phyloP scores from a whole-genome alignment of 495 filamentous ascomycete species.

The Aspergillus homomorphus region DNA sequence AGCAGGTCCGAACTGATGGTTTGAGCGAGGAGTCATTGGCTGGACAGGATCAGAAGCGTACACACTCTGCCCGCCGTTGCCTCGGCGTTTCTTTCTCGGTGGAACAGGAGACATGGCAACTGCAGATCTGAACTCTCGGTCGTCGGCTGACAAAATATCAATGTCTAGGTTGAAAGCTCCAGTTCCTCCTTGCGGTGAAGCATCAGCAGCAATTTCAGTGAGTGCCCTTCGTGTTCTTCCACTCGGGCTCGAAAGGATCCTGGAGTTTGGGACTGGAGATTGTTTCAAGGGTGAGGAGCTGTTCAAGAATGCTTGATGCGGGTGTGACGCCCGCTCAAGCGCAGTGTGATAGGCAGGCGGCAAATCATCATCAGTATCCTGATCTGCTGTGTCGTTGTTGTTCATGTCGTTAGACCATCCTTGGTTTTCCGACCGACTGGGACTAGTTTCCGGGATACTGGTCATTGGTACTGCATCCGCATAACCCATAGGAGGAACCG shows the following conservation, averaged over 20 bases:
- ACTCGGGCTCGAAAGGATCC: slow-evolving; percentile 41
- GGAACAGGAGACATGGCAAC: slow-evolving; percentile 36
- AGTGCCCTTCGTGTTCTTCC: slow-evolving; percentile 41
- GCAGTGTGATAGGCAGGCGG: slow-evolving; percentile 32
- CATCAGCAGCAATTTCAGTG: slow-evolving; percentile 46
- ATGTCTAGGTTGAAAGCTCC: slow-evolving; percentile 40
- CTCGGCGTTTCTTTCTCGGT: slow-evolving; percentile 39
- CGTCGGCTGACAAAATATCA: slow-evolving; percentile 42
- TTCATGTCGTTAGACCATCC: slow-evolving; percentile 29
- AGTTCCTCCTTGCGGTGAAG: slow-evolving; percentile 36
- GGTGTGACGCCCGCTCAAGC: slow-evolving; percentile 21
- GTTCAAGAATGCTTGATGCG: slow-evolving; percentile 21
- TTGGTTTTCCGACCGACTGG: slow-evolving; percentile 26
- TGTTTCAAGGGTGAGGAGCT: slow-evolving; percentile 36
- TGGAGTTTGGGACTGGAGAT: slow-evolving; percentile 19
- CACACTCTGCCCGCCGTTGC: slow-evolving; percentile 33
- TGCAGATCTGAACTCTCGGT: slow-evolving; percentile 40
- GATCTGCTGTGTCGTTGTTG: slow-evolving; percentile 29
- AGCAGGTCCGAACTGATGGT: slow-evolving; percentile 9
- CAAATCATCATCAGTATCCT: slow-evolving; percentile 46
- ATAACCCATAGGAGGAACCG: slow-evolving; percentile 28
- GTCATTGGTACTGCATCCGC: slow-evolving; percentile 32
- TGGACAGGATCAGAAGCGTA: slow-evolving; percentile 34
- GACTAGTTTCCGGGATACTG: slow-evolving; percentile 44
- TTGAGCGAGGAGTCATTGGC: slow-evolving; percentile 30